These are phyloP conservation scores for Ustilaginoidea virens DNA, from an alignment of 2,329 filamentous ascomycete genomes.

Conservation along the genomic window DNA sequence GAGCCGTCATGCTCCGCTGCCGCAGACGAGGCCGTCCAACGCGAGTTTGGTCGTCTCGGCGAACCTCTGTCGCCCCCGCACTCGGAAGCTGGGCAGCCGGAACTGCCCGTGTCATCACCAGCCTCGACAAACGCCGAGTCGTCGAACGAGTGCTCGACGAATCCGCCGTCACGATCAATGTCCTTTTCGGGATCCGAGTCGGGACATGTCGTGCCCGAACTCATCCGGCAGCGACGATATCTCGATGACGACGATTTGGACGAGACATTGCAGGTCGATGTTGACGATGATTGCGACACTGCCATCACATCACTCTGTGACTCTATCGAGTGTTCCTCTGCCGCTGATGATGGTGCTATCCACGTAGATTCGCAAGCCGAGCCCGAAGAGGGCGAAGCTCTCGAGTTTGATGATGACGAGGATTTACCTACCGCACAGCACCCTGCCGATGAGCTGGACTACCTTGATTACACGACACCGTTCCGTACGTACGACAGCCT, in stretches of 20 bases:
- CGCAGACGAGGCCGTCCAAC: background rate
- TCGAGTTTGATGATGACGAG: constrained; percentile 18
- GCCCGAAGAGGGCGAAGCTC: constrained; percentile 14
- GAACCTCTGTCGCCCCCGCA: constrained; percentile 25
- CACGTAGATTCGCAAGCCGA: constrained; percentile 15
- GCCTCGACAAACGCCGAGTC: constrained; percentile 19
- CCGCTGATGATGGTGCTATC: constrained; percentile 13
- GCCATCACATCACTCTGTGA: constrained; percentile 30
- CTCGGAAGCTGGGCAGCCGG: constrained; percentile 33
- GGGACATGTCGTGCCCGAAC: constrained; percentile 19
- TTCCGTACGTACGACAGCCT: constrained; percentile 16
- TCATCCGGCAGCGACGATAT: constrained; percentile 13
- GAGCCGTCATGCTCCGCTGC: constrained; percentile 23
- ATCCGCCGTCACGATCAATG: constrained; percentile 29
- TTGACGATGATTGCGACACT: constrained; percentile 28
- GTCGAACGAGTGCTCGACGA: constrained; percentile 17
- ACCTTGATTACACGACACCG: constrained; percentile 9
- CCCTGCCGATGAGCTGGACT: constrained; percentile 21
- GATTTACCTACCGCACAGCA: constrained; percentile 23
- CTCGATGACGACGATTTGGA: constrained; percentile 26
- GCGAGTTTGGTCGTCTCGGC: constrained; percentile 6
- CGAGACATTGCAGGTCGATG: constrained; percentile 29
- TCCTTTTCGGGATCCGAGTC: constrained; percentile 38
- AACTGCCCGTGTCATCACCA: constrained; percentile 22
- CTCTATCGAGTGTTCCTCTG: constrained; percentile 22